Conservation (phyloP, 306 rosid genomes). For the Glycine soja region DNA sequence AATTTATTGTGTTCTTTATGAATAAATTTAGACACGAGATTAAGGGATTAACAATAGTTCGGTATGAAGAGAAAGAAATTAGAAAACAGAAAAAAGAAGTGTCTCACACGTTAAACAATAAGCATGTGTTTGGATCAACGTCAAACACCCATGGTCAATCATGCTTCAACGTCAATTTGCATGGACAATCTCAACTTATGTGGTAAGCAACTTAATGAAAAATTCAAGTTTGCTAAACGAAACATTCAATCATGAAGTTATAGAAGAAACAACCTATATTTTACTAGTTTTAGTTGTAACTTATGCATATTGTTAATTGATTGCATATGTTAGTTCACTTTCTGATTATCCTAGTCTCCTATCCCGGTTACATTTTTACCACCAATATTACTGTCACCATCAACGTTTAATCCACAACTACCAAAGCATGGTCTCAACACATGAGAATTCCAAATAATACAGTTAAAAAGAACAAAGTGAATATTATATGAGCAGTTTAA, state of each 20-base stretch:
- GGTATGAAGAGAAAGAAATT: background rate
- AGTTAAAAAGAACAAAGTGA: background rate
- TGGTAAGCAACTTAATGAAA: background rate
- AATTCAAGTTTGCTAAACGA: background rate
- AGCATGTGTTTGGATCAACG: no score
- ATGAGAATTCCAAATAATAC: slow-evolving; percentile 1
- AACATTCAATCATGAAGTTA: background rate
- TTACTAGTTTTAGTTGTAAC: background rate
- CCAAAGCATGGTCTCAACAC: background rate
- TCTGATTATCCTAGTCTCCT: background rate
- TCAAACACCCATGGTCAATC: background rate
- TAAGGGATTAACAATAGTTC: background rate
- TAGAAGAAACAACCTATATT: background rate
- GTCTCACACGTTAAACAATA: no score
- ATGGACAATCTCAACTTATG: background rate
- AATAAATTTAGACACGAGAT: background rate
- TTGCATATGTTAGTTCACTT: background rate
- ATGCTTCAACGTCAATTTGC: background rate
- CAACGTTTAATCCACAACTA: background rate
- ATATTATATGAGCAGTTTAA: background rate
- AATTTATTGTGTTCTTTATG: background rate
- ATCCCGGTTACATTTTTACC: background rate
- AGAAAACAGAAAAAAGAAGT: background rate
- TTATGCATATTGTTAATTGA: background rate
- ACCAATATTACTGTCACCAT: background rate